Evolutionary conservation across 2,329 filamentous ascomycete species (phyloP).

Genomic region (Eutypa lata): DNA sequence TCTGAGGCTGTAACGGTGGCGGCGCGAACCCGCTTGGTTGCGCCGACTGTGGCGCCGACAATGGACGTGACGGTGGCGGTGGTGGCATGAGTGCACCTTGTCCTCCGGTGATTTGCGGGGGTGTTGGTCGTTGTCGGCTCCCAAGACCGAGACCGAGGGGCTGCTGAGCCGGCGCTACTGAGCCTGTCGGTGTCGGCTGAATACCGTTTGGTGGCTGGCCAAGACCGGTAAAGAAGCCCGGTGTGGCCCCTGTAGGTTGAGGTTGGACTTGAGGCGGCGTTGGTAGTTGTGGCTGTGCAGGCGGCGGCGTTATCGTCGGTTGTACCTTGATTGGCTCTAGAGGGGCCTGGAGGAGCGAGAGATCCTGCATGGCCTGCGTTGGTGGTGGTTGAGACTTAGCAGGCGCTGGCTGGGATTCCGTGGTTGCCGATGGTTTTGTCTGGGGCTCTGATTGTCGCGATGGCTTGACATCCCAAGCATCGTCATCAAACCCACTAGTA

Average conservation of each 20-base stretch:
- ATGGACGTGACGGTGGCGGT: slow-evolving; percentile 74
- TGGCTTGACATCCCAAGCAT: slow-evolving; percentile 95
- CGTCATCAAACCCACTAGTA: slow-evolving; percentile 72
- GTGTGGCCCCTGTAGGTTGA: slow-evolving; percentile 53
- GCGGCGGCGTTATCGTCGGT: slow-evolving; percentile 27
- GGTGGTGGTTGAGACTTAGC: slow-evolving; percentile 25
- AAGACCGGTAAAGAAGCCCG: slow-evolving; percentile 54
- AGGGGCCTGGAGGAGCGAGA: slow-evolving; percentile 51
- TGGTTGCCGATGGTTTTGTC: slow-evolving; percentile 53
- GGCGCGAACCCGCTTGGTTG: slow-evolving; percentile 71
- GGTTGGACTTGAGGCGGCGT: slow-evolving; percentile 31
- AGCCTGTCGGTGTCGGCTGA: slow-evolving; percentile 31
- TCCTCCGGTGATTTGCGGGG: slow-evolving; percentile 60
- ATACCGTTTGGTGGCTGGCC: slow-evolving; percentile 47
- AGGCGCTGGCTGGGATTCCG: slow-evolving; percentile 46
- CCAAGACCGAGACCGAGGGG: slow-evolving; percentile 41
- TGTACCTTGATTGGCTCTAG: slow-evolving; percentile 48
- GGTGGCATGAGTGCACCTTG: slow-evolving; percentile 67
- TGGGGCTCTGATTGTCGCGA: slow-evolving; percentile 53
- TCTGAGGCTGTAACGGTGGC: slow-evolving; percentile 76
- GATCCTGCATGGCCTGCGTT: slow-evolving; percentile 46
- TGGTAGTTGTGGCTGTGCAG: slow-evolving; percentile 26
- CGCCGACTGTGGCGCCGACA: slow-evolving; percentile 83
- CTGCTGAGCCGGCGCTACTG: slow-evolving; percentile 39
- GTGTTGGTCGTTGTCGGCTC: slow-evolving; percentile 66